phyloP scores from a whole-genome alignment of 495 filamentous ascomycete genomes.

The Cladorrhinum samala region DNA sequence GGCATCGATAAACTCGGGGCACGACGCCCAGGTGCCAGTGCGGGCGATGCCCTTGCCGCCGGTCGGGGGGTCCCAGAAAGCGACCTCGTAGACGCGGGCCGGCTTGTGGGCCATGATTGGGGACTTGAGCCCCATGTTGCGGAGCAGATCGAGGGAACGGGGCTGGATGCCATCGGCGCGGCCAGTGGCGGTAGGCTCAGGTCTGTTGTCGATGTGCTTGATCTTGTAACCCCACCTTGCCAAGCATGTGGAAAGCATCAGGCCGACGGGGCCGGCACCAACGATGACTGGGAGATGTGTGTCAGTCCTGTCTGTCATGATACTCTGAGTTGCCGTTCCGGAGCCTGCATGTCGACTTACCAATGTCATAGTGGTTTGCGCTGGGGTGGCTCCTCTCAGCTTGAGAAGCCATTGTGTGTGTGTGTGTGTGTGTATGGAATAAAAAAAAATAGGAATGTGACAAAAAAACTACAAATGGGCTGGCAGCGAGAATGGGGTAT shows the following conservation, averaged over 20 bases:
- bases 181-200: slow-evolving; percentile 62
- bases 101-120: slow-evolving; percentile 72
- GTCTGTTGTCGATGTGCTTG: slow-evolving; percentile 65
- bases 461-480: neutral
- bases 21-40: slow-evolving; percentile 64
- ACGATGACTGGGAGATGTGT: slow-evolving; percentile 59
- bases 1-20: slow-evolving; percentile 68
- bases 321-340: neutral
- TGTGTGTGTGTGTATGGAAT: slow-evolving; percentile 8
- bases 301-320: neutral
- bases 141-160: slow-evolving; percentile 69
- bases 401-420: slow-evolving; percentile 17
- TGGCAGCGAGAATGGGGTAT: slow-evolving; percentile 11
- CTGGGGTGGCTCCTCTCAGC: slow-evolving; percentile 13
- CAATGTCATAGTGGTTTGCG: slow-evolving; percentile 30
- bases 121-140: slow-evolving; percentile 64
- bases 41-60: slow-evolving; percentile 54
- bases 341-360: slow-evolving; percentile 14
- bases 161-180: slow-evolving; percentile 77
- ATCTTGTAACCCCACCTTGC: slow-evolving; percentile 65
- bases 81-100: slow-evolving; percentile 67
- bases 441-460: slow-evolving; percentile 2
- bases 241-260: slow-evolving; percentile 77
- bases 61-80: slow-evolving; percentile 67
- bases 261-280: slow-evolving; percentile 82